phyloP scores from a whole-genome alignment of 1,284 basidiomycete genomes.

The Psilocybe mexicana region DNA sequence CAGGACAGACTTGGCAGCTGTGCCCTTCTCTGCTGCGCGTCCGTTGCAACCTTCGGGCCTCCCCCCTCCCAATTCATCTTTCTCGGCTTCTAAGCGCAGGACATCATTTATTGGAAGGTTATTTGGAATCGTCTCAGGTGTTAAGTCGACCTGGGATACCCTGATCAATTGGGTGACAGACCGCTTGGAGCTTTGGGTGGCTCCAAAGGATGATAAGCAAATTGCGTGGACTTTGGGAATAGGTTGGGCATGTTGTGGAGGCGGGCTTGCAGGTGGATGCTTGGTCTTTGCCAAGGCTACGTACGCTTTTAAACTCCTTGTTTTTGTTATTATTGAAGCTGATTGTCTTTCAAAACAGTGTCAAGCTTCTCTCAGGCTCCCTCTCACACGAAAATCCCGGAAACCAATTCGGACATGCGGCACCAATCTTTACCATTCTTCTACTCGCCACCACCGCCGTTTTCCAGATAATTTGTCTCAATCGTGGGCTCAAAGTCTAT shows the following conservation, averaged over 20 bases:
- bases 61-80: conserved; percentile 15
- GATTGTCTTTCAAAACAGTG: conserved; percentile 40
- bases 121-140: conserved; percentile 22
- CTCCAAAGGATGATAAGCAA: conserved; percentile 77
- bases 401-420: conserved; percentile 83
- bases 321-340: not conserved
- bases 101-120: conserved; percentile 27
- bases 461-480: conserved; percentile 88
- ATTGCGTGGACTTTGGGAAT: conserved; percentile 89
- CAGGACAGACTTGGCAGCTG: conserved; percentile 61
- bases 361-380: conserved; percentile 75
- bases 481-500: conserved; percentile 80
- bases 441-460: conserved; percentile 81
- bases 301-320: conserved; percentile 46
- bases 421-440: conserved; percentile 83
- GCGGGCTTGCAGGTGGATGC: conserved; percentile 84
- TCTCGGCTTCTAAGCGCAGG: conserved; percentile 19
- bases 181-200: conserved; percentile 74
- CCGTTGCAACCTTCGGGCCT: conserved; percentile 16
- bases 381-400: conserved; percentile 76
- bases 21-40: conserved; percentile 44
- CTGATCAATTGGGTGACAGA: conserved; percentile 57
- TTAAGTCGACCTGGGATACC: conserved; percentile 42
- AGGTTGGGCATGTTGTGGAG: conserved; percentile 89
- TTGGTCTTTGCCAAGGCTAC: conserved; percentile 91